Evolutionary conservation across 768 basidiomycete genomes (phyloP).

Genomic region (Kwoniella newhampshirensis): DNA sequence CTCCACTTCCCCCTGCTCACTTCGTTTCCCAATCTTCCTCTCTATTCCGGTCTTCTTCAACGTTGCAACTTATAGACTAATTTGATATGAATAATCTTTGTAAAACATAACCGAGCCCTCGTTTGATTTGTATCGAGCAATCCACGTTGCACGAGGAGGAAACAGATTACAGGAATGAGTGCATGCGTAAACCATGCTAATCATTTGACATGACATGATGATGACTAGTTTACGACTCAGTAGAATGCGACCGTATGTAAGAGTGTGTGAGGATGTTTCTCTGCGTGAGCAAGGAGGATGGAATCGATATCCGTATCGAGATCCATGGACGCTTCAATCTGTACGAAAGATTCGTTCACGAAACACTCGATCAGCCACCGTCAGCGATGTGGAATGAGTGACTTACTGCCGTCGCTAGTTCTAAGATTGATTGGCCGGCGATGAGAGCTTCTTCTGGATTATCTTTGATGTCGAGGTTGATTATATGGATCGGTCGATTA

Average conservation of each 20-base stretch:
- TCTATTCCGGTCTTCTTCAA: no score
- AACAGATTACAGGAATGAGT: no score
- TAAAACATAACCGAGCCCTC: no score
- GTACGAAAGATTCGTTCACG: neutral
- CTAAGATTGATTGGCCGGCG: slow-evolving; percentile 91
- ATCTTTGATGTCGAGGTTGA: slow-evolving; percentile 98
- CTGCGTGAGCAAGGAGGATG: slow-evolving; percentile 80
- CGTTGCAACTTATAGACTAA: no score
- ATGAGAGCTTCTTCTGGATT: slow-evolving; percentile 97
- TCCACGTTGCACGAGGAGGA: no score
- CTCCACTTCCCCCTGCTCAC: no score
- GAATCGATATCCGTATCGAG: slow-evolving; percentile 87
- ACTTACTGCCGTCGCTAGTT: slow-evolving; percentile 82
- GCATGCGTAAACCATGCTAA: no score
- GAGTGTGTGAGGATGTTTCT: slow-evolving; percentile 85
- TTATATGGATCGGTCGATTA: slow-evolving; percentile 89
- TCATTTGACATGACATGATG: no score
- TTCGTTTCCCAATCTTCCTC: no score
- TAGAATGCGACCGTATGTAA: slow-evolving; percentile 91
- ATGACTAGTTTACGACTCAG: slow-evolving; percentile 50
- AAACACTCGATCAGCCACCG: no score
- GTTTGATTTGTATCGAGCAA: no score
- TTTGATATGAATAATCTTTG: no score
- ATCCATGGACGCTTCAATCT: slow-evolving; percentile 85
- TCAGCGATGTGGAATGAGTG: neutral